Evolutionary conservation across 1,139 yeast genomes (phyloP).

Genomic region (Yamadazyma jaroonii): DNA sequence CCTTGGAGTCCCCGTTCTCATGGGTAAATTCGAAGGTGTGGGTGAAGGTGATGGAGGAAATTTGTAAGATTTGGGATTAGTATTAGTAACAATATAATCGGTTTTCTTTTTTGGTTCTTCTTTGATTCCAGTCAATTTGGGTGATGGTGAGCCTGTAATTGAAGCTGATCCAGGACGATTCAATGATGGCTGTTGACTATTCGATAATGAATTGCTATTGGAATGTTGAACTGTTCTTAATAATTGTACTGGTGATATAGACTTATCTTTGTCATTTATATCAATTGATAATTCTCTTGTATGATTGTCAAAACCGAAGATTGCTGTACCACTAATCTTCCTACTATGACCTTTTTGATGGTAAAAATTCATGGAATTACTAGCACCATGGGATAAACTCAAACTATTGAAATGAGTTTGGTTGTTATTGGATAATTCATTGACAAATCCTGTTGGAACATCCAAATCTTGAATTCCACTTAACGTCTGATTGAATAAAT

Average conservation of each 20-base stretch:
- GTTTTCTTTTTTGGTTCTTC: constrained; percentile 12
- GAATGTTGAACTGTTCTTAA: constrained; percentile 16
- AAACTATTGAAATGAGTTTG: constrained; percentile 5
- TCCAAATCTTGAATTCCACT: constrained; percentile 50
- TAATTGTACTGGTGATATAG: constrained; percentile 38
- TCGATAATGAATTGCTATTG: constrained; percentile 16
- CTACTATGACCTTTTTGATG: constrained; percentile 26
- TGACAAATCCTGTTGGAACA: constrained; percentile 43
- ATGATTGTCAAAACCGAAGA: constrained; percentile 59
- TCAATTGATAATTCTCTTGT: constrained; percentile 52
- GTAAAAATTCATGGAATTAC: constrained; percentile 13
- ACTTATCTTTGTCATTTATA: constrained; percentile 19
- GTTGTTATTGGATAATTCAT: constrained; percentile 10
- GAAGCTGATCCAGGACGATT: constrained; percentile 28
- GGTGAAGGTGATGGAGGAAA: constrained; percentile 44
- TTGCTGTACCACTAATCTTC: constrained; percentile 59
- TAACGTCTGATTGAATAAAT: constrained; percentile 42
- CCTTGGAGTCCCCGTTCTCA: not conserved
- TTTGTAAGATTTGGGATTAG: constrained; percentile 42
- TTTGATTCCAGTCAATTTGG: constrained; percentile 15
- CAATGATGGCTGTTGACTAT: constrained; percentile 7
- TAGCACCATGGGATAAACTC: constrained; percentile 7
- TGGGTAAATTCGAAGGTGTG: not conserved
- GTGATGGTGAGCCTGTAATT: constrained; percentile 2
- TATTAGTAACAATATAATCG: constrained; percentile 42